Evolutionary conservation across 1,284 basidiomycete genomes (phyloP).

Genomic region (Cryptococcus neoformans): DNA sequence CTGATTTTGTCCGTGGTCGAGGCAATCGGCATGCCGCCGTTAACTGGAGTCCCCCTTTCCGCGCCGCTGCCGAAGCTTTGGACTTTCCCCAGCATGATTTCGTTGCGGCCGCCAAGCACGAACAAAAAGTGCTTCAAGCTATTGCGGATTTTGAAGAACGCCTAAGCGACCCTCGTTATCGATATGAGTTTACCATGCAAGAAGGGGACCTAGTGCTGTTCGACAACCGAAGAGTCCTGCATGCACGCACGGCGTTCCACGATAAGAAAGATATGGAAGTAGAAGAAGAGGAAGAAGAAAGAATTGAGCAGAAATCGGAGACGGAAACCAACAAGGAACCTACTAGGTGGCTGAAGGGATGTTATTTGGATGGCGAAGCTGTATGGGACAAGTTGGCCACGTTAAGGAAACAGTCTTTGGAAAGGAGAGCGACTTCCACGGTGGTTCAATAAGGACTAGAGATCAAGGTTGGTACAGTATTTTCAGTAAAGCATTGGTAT

Average conservation of each 20-base stretch:
- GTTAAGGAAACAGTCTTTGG: conserved; percentile 7
- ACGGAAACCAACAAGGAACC: conserved; percentile 48
- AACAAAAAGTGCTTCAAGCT: conserved; percentile 60
- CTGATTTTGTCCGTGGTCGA: background rate
- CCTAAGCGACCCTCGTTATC: conserved; percentile 58
- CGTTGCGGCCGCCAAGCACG: conserved; percentile 1
- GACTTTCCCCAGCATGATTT: conserved; percentile 14
- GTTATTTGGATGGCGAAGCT: conserved; percentile 77
- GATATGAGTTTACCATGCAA: conserved; percentile 64
- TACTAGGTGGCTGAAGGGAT: conserved; percentile 78
- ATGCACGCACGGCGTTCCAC: conserved; percentile 77
- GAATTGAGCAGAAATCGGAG: conserved; percentile 33
- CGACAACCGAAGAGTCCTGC: conserved; percentile 89
- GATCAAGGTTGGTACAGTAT: too few species aligned
- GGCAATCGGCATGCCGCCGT: conserved; percentile 53
- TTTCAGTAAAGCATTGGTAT: background rate
- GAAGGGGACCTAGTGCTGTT: conserved; percentile 90
- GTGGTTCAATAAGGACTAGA: too few species aligned
- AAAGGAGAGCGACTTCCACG: too few species aligned
- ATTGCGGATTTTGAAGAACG: conserved; percentile 62
- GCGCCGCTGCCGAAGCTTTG: conserved; percentile 60
- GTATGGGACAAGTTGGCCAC: conserved; percentile 57
- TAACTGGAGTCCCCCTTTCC: conserved; percentile 96
- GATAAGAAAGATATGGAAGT: conserved; percentile 45
- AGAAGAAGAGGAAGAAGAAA: conserved; percentile 27